These are phyloP conservation scores for Populus euphratica DNA, from an alignment of 345 rosid genomes.

Conservation along the genomic window DNA sequence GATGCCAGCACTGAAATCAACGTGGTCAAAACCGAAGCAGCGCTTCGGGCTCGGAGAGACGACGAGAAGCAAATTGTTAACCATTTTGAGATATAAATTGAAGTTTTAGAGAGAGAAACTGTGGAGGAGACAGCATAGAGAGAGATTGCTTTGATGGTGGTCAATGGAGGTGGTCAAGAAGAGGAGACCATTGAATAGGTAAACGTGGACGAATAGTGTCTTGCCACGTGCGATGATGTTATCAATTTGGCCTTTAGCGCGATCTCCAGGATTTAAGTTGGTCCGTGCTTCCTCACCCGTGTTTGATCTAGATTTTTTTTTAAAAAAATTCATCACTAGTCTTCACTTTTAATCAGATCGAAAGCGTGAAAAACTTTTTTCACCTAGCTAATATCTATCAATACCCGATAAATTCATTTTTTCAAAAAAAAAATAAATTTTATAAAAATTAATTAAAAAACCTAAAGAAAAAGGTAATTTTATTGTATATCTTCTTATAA, in stretches of 20 bases:
- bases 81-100: constrained; percentile 33
- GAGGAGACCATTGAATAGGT: background rate
- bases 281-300: too few relatives aligned
- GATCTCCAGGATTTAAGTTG: background rate
- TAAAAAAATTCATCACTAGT: too few relatives aligned
- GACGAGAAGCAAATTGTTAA: constrained; percentile 42
- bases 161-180: background rate
- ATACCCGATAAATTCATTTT: too few relatives aligned
- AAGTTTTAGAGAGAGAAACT: background rate
- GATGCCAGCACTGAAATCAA: constrained; percentile 15
- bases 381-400: too few relatives aligned
- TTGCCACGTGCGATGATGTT: constrained; percentile 10
- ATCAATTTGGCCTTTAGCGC: background rate
- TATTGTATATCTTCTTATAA: rapidly evolving
- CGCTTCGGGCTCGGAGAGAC: constrained; percentile 35
- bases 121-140: background rate
- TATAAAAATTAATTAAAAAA: too few relatives aligned
- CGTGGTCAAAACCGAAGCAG: constrained; percentile 8
- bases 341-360: too few relatives aligned
- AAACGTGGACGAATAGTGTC: background rate
- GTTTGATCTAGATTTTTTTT: too few relatives aligned
- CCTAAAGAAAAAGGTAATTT: rapidly evolving
- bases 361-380: too few relatives aligned
- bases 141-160: background rate
- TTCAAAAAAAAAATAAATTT: too few relatives aligned